phyloP scores from a whole-genome alignment of 1,284 basidiomycete species.

The Cronartium quercuum region DNA sequence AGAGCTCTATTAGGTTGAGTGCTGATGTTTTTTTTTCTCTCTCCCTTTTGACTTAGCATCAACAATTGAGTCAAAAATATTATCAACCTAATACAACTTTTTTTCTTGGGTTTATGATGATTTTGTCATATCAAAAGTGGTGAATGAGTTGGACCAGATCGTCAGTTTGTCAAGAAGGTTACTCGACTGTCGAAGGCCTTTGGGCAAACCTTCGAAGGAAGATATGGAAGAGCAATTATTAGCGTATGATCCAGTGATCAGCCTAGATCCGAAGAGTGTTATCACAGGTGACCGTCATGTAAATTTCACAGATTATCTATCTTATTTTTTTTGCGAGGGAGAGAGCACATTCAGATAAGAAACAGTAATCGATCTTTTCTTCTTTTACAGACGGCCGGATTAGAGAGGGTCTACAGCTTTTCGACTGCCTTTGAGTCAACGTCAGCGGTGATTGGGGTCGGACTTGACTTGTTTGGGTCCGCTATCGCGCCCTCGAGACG shows the following conservation, averaged over 20 bases:
- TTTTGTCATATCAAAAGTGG: too few species aligned
- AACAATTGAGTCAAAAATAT: too few species aligned
- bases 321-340: background rate
- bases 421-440: slow-evolving; percentile 87
- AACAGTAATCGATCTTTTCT: background rate
- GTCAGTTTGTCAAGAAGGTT: slow-evolving; percentile 66
- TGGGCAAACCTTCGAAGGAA: slow-evolving; percentile 64
- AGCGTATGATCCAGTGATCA: slow-evolving; percentile 73
- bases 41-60: too few species aligned
- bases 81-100: background rate
- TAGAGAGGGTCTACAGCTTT: slow-evolving; percentile 62
- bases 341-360: too few species aligned
- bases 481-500: slow-evolving; percentile 77
- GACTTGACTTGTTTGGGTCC: slow-evolving; percentile 79
- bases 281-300: slow-evolving; percentile 74
- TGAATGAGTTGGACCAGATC: slow-evolving; percentile 68
- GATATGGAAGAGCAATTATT: slow-evolving; percentile 81
- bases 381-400: slow-evolving; percentile 59
- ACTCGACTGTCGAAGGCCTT: slow-evolving; percentile 75
- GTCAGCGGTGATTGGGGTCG: slow-evolving; percentile 75
- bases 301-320: slow-evolving; percentile 40
- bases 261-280: slow-evolving; percentile 65
- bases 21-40: background rate
- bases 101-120: background rate
- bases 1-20: slow-evolving; percentile 29